Evolutionary conservation across 306 rosid genomes (phyloP).

Genomic region (Sophora flavescens): DNA sequence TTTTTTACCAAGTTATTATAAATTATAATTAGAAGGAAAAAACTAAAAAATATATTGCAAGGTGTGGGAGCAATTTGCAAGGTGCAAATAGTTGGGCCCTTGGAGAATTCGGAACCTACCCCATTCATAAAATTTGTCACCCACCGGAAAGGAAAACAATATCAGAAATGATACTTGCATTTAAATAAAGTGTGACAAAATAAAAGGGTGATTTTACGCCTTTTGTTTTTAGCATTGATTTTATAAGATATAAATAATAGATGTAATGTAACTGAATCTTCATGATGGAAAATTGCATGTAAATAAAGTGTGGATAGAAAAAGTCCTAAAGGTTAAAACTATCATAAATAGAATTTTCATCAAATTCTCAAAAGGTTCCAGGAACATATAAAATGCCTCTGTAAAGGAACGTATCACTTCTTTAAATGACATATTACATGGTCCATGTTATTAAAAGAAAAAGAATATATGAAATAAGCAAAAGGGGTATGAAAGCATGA

Average conservation of each 20-base stretch:
- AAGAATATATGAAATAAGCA: background rate
- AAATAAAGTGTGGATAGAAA: background rate
- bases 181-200: background rate
- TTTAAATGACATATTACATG: background rate
- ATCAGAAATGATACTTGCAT: background rate
- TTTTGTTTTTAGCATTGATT: background rate
- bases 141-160: background rate
- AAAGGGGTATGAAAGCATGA: background rate
- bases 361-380: background rate
- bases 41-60: too few species aligned
- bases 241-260: background rate
- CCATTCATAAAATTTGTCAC: background rate
- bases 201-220: background rate
- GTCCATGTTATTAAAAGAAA: constrained; percentile 2
- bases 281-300: background rate
- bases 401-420: background rate
- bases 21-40: background rate
- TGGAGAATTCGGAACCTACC: background rate
- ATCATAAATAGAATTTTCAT: background rate
- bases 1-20: background rate
- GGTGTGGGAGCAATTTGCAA: too few species aligned
- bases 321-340: background rate
- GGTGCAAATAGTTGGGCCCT: too few species aligned
- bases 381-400: background rate
- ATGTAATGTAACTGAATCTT: background rate